Evolutionary conservation across 2,329 filamentous ascomycete species (phyloP).

Genomic region (Metarhizium robertsii): DNA sequence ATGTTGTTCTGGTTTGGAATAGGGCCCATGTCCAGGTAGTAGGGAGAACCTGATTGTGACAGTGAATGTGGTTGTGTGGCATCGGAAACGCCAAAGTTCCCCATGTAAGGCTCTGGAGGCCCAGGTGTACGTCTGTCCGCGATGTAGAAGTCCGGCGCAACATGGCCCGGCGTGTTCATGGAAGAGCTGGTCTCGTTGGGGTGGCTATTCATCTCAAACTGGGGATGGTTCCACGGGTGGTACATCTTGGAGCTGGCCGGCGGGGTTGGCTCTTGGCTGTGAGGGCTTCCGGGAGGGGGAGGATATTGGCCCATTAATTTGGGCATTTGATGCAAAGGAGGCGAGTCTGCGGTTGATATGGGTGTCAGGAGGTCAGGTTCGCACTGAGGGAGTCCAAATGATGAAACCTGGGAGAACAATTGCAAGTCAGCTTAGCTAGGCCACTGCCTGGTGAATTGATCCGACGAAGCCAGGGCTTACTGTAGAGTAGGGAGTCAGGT

Average conservation of each 20-base stretch:
- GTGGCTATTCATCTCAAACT: constrained; percentile 32
- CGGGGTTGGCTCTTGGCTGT: constrained; percentile 36
- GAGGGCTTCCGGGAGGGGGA: constrained; percentile 24
- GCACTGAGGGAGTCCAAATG: constrained; percentile 27
- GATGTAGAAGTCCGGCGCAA: constrained; percentile 28
- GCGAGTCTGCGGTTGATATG: constrained; percentile 38
- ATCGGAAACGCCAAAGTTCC: constrained; percentile 26
- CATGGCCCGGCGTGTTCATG: constrained; percentile 29
- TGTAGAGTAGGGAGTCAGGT: constrained; percentile 20
- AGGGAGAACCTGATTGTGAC: constrained; percentile 13
- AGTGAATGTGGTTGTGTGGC: constrained; percentile 16
- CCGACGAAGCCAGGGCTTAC: constrained; percentile 17
- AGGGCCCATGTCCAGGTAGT: constrained; percentile 19
- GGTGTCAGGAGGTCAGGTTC: constrained; percentile 41
- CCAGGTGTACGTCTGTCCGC: constrained; percentile 29
- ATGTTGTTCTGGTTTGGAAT: constrained; percentile 18
- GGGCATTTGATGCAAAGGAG: constrained; percentile 33
- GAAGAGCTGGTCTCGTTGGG: constrained; percentile 36
- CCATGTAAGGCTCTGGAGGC: constrained; percentile 27
- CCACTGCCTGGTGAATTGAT: neutral
- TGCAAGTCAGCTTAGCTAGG: neutral
- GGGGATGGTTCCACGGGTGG: constrained; percentile 24
- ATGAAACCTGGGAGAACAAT: constrained; percentile 13
- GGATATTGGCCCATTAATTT: constrained; percentile 33
- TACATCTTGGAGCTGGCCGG: constrained; percentile 38